Evolutionary conservation across 345 rosid species (phyloP).

Genomic region (Eutrema yunnanense): DNA sequence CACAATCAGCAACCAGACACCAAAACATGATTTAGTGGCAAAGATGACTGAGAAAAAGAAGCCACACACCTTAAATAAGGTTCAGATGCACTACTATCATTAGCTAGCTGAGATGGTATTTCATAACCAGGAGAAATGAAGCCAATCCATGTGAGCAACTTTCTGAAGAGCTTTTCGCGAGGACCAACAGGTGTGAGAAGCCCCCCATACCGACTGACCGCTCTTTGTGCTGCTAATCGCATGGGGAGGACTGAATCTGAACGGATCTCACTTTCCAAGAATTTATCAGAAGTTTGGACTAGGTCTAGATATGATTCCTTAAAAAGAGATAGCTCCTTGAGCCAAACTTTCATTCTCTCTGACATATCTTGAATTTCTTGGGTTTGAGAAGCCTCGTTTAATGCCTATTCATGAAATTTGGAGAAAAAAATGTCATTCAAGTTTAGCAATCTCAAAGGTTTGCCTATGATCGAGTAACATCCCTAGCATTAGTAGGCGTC

Average conservation of each 20-base stretch:
- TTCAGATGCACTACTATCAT: slow-evolving; percentile 51
- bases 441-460: background rate
- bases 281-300: slow-evolving; percentile 38
- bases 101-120: slow-evolving; percentile 46
- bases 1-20: background rate
- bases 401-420: slow-evolving; percentile 39
- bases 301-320: slow-evolving; percentile 44
- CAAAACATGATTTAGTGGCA: background rate
- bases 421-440: background rate
- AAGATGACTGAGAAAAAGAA: background rate
- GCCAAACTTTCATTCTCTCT: slow-evolving; percentile 53
- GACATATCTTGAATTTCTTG: slow-evolving; percentile 47
- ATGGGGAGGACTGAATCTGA: slow-evolving; percentile 71
- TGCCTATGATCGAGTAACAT: background rate
- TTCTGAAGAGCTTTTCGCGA: slow-evolving; percentile 73
- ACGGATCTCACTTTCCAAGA: slow-evolving; percentile 37
- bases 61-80: slow-evolving; percentile 68
- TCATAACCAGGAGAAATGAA: slow-evolving; percentile 55
- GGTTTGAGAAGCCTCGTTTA: slow-evolving; percentile 42
- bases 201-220: slow-evolving; percentile 83
- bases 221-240: slow-evolving; percentile 88
- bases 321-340: slow-evolving; percentile 51
- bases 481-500: background rate
- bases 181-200: slow-evolving; percentile 84
- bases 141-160: slow-evolving; percentile 72